A percentile compares a stretch with the other conserved stretches of the same genome.
phyloP scores from a whole-genome alignment of 345 rosid species.

The Moricandia moricandioides region DNA sequence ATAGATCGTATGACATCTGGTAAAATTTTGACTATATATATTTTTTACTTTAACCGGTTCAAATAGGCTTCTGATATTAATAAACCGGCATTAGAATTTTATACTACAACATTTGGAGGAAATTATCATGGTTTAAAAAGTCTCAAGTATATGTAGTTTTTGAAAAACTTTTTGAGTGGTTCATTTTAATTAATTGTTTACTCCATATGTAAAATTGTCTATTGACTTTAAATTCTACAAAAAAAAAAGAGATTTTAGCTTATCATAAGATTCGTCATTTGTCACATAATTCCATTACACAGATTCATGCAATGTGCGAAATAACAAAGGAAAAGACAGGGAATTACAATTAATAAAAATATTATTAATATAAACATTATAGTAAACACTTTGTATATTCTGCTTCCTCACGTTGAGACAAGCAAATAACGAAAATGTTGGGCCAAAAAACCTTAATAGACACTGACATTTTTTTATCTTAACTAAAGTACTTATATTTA shows the following conservation, averaged over 20 bases:
- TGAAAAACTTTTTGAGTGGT: background rate
- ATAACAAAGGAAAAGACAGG: background rate
- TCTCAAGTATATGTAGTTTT: background rate
- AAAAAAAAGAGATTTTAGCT: background rate
- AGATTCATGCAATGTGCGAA: background rate
- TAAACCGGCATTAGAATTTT: background rate
- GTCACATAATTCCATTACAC: background rate
- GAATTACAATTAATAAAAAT: background rate
- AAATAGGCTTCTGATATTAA: background rate
- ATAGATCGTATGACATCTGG: background rate
- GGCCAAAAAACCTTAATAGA: slow-evolving; percentile 11
- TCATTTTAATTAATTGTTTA: background rate
- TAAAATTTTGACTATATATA: background rate
- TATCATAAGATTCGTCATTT: background rate
- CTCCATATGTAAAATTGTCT: background rate
- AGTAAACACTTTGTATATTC: background rate
- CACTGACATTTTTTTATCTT: slow-evolving; percentile 11
- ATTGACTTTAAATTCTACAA: background rate
- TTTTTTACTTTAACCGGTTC: background rate
- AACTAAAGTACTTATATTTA: slow-evolving; percentile 11
- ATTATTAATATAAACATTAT: slow-evolving; percentile 2
- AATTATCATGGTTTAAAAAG: background rate
- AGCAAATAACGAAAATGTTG: slow-evolving; percentile 14
- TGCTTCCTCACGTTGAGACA: slow-evolving; percentile 22
- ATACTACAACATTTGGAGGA: background rate